Base-by-base conservation (phyloP, 306 rosid species). In the Cucurbita pepo region DNA sequence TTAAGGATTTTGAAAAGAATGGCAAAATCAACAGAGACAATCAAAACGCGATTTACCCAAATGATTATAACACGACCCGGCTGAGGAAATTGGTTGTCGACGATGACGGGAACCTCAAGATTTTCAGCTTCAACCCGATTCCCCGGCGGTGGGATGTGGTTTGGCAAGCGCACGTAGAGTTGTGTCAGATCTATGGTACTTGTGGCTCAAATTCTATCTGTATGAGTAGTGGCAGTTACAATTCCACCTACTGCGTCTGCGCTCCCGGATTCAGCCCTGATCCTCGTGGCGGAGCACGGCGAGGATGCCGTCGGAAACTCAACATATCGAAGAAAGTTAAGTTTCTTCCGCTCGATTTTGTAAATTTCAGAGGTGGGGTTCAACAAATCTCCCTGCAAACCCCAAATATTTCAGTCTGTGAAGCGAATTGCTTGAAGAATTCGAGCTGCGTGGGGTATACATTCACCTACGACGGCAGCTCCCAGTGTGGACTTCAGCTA, bases 131-230 rank as follows among this genome's bases (percentile, higher is more conserved):
- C 77, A 69, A 83, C 70, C 74, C 82, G 0, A 86, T 56, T 6
- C 56, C 14, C 4, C 21, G 40, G 0, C 8, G 43, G 16, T 94
- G 98, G 98, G 56, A 21, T 19, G 74, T 67, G 8, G 96, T 86
- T 25, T 94, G 98, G 98, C 69, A 77, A 73, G 89, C 81, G 0
- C 40, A 69, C 0, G 73, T 85, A 77, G 88, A 90, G 59, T 40
- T 75, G 16, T 90, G 97, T 78, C 16, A 0, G 25, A 69, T 90
- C 56, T 79, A 70, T 22, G 89, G 90, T 6, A 79, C 84, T 25
- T 94, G 97, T 25, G 97, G 92, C 1, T 67, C 85, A 1, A 72
- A 82, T 56, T 78, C 97, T 10, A 81, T 90, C 10, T 94, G 95
- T 69, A 66, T 88, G 58, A 74, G 25, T 36, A 79, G 81, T 16